Conservation (phyloP, 352 stramenopile genomes). For the Thraustotheca clavata region DNA sequence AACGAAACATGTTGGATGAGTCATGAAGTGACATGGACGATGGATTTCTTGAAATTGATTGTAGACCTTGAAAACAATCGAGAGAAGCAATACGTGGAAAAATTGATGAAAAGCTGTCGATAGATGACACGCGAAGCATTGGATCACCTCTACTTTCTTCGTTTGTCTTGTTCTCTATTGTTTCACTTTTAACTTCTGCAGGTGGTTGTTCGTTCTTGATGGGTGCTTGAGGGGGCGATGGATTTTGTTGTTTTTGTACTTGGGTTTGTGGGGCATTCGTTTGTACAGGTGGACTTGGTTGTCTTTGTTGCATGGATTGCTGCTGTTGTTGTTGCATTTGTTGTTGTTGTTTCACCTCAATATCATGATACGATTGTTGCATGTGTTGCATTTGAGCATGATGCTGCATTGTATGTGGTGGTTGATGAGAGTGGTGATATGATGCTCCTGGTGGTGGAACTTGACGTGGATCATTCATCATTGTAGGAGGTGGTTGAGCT, state of each 20-base stretch:
- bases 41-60: constrained; percentile 22
- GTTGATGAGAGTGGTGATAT: constrained; percentile 20
- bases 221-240: neutral
- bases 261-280: constrained; percentile 2
- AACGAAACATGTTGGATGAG: constrained; percentile 25
- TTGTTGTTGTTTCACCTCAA: too few species aligned
- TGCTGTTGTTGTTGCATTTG: constrained; percentile 2
- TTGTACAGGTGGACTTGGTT: neutral
- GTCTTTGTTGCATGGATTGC: neutral
- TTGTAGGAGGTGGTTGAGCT: neutral
- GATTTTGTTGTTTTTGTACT: neutral
- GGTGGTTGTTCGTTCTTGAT: neutral
- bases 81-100: constrained; percentile 77
- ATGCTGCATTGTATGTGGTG: constrained; percentile 24
- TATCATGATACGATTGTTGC: constrained; percentile 27
- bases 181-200: neutral
- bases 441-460: neutral
- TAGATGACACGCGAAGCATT: constrained; percentile 68
- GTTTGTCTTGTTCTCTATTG: neutral
- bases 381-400: constrained; percentile 28
- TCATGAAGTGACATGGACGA: constrained; percentile 23
- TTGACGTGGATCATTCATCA: neutral
- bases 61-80: constrained; percentile 55
- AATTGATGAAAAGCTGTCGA: constrained; percentile 77
- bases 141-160: constrained; percentile 26